Percentiles rank a stretch among this genome's conserved stretches.
Evolutionary conservation across 2,329 filamentous ascomycete genomes (phyloP).

Genomic region (Microdochium nivale): DNA sequence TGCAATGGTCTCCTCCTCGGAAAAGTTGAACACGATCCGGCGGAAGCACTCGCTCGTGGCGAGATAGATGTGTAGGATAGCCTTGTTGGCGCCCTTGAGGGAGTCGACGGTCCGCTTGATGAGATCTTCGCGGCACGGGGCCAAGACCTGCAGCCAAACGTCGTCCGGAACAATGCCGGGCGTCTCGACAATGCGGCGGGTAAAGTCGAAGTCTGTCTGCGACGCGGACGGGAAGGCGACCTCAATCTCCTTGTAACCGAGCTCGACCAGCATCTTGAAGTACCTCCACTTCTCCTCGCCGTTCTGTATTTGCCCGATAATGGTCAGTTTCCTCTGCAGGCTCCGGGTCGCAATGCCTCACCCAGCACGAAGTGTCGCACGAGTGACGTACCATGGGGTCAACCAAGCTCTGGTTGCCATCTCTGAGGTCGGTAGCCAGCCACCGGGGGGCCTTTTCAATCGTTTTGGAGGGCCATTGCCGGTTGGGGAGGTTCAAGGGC

Average conservation of each 20-base stretch:
- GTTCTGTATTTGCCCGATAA: constrained; percentile 45
- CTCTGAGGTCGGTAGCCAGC: constrained; percentile 81
- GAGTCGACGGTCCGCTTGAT: constrained; percentile 86
- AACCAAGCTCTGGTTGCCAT: constrained; percentile 89
- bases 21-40: constrained; percentile 80
- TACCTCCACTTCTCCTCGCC: constrained; percentile 92
- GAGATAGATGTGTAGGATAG: constrained; percentile 90
- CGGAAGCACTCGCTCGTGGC: constrained; percentile 96
- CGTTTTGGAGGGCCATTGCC: constrained; percentile 77
- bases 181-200: constrained; percentile 75
- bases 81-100: constrained; percentile 82
- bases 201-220: constrained; percentile 95
- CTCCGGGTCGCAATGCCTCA: background rate
- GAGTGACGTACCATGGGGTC: constrained; percentile 80
- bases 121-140: constrained; percentile 84
- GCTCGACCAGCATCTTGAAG: constrained; percentile 86
- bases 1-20: constrained; percentile 71
- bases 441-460: constrained; percentile 82
- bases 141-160: constrained; percentile 85
- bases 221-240: constrained; percentile 93
- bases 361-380: background rate
- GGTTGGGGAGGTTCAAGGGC: constrained; percentile 57
- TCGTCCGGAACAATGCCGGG: constrained; percentile 78
- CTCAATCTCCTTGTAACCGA: constrained; percentile 97
- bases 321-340: background rate